phyloP scores from a whole-genome alignment of 2,329 filamentous ascomycete genomes.

The Pseudofabraea citricarpa region DNA sequence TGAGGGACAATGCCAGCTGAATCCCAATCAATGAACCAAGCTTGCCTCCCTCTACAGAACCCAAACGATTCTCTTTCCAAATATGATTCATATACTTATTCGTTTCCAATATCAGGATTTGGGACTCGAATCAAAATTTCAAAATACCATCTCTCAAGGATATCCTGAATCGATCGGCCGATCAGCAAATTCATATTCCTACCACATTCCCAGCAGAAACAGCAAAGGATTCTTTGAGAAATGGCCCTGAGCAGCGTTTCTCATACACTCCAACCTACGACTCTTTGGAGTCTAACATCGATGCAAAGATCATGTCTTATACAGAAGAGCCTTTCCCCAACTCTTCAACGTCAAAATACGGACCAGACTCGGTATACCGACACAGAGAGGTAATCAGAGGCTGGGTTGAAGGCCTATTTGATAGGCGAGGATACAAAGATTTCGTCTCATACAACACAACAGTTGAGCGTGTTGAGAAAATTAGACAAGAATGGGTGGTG shows the following conservation, averaged over 20 bases:
- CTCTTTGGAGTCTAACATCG: slow-evolving; percentile 57
- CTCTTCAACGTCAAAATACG: slow-evolving; percentile 42
- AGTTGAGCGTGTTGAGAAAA: slow-evolving; percentile 51
- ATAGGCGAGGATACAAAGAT: slow-evolving; percentile 45
- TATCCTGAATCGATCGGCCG: neutral
- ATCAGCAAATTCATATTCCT: neutral
- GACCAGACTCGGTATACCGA: slow-evolving; percentile 53
- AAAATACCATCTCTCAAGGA: neutral
- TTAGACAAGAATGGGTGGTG: slow-evolving; percentile 42
- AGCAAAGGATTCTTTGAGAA: slow-evolving; percentile 40
- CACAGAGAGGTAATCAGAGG: slow-evolving; percentile 49
- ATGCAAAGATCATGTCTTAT: slow-evolving; percentile 51
- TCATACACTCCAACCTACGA: slow-evolving; percentile 46
- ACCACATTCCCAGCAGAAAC: slow-evolving; percentile 37
- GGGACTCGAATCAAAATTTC: neutral
- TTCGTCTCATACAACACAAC: slow-evolving; percentile 51
- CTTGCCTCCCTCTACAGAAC: neutral
- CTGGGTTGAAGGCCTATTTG: slow-evolving; percentile 48
- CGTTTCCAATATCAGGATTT: neutral
- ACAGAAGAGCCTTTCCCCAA: slow-evolving; percentile 47
- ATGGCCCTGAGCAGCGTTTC: neutral
- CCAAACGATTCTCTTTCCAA: neutral
- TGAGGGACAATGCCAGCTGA: neutral
- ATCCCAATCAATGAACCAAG: too few relatives aligned
- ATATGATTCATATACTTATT: neutral